These are phyloP conservation scores for Cryptosporidium sp. DNA, from an alignment of 169 alveolate genomes.

Conservation along the genomic window DNA sequence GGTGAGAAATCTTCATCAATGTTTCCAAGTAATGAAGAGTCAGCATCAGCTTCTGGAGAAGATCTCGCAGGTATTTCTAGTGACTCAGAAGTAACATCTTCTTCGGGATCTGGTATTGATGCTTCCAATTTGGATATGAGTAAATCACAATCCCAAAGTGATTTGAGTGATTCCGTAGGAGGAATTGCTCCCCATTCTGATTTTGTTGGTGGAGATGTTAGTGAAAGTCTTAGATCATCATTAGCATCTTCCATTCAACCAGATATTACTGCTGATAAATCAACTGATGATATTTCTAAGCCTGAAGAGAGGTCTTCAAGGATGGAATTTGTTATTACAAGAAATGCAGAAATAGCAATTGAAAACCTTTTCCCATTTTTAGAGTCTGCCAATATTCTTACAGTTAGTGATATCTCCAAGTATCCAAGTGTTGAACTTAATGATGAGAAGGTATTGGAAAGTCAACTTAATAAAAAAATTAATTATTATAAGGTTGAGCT, in stretches of 20 bases:
- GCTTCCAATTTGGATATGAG: not conserved
- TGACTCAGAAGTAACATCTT: not conserved
- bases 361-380: constrained; percentile 37
- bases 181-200: not conserved
- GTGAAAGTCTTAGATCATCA: not conserved
- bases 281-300: not conserved
- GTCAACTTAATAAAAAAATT: not conserved
- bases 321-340: constrained; percentile 16
- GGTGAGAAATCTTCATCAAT: not conserved
- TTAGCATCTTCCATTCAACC: not conserved
- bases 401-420: constrained; percentile 33
- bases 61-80: not conserved
- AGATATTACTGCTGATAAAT: not conserved
- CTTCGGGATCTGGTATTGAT: not conserved
- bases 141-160: not conserved
- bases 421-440: constrained; percentile 42
- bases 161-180: not conserved
- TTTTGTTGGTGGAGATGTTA: not conserved
- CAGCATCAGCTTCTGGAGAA: not conserved
- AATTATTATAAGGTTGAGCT: constrained; percentile 23
- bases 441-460: constrained; percentile 33
- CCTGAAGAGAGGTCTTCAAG: not conserved
- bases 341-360: constrained; percentile 29
- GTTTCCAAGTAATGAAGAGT: not conserved
- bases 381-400: constrained; percentile 5